Percentiles rank a stretch among this genome's conserved stretches.
Conservation (phyloP, 1,139 yeast species). For the Nakaseomyces delphensis region DNA sequence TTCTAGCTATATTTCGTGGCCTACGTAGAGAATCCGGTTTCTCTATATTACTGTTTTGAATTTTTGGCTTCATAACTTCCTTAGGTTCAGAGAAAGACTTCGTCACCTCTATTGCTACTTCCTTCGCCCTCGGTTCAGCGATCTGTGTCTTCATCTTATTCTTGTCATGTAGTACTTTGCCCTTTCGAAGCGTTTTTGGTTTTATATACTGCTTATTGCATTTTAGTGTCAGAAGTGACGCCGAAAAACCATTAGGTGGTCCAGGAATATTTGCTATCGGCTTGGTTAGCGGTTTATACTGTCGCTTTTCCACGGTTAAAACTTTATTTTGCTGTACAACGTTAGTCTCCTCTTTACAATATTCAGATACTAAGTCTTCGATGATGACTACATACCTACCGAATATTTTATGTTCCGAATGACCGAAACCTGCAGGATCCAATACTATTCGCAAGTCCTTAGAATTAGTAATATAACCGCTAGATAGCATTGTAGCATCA, state of each 20-base stretch:
- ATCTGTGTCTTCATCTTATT: too few species aligned
- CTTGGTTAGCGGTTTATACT: too few species aligned
- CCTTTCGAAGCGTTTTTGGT: slow-evolving; percentile 13
- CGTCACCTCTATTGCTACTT: too few species aligned
- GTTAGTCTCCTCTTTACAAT: slow-evolving; percentile 14
- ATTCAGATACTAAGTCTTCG: slow-evolving; percentile 16
- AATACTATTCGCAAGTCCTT: slow-evolving; percentile 18
- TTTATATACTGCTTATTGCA: slow-evolving; percentile 26
- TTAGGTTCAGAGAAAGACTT: too few species aligned
- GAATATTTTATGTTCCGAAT: slow-evolving; percentile 25
- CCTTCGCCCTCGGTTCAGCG: neutral
- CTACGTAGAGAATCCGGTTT: neutral
- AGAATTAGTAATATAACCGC: slow-evolving; percentile 21
- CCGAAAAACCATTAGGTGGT: neutral
- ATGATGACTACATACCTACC: slow-evolving; percentile 23
- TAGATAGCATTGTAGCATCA: slow-evolving; percentile 20
- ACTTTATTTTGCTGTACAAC: too few species aligned
- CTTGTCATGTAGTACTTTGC: neutral
- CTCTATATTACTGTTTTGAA: neutral
- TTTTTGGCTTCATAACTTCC: slow-evolving; percentile 7
- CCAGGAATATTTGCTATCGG: neutral
- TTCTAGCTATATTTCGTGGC: neutral
- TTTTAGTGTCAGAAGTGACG: slow-evolving; percentile 12
- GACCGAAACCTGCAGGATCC: slow-evolving; percentile 20
- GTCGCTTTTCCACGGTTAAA: too few species aligned